phyloP scores from a whole-genome alignment of 768 basidiomycete species.

The Trametes sanguinea region DNA sequence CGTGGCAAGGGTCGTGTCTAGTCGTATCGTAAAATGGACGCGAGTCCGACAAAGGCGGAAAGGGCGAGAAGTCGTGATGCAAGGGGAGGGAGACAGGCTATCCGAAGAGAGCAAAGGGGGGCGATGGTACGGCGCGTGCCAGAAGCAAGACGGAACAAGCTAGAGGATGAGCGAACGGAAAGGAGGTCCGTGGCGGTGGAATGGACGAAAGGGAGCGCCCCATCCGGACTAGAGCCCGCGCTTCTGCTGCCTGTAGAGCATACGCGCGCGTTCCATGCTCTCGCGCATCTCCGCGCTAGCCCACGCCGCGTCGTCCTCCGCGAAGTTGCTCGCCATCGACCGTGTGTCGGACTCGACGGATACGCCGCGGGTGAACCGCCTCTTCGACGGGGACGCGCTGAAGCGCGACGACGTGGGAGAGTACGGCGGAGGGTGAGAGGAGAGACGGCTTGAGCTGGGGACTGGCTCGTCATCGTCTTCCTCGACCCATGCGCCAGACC shows the following conservation, averaged over 20 bases:
- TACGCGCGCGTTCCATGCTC: constrained; percentile 70
- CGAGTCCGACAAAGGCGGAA: too few species aligned
- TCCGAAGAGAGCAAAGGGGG: neutral
- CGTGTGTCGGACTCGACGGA: constrained; percentile 40
- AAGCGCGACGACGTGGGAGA: constrained; percentile 31
- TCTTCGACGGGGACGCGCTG: constrained; percentile 38
- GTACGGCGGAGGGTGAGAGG: constrained; percentile 27
- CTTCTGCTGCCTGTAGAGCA: constrained; percentile 31
- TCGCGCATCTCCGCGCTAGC: constrained; percentile 68
- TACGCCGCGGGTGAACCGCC: constrained; percentile 38
- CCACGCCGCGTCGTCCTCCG: constrained; percentile 54
- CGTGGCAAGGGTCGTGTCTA: constrained; percentile 17
- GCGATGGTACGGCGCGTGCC: neutral
- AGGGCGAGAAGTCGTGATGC: neutral
- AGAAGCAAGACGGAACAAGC: neutral
- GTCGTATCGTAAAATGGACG: constrained; percentile 10
- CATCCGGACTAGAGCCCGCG: constrained; percentile 9
- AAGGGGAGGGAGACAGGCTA: neutral
- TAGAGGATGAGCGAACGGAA: neutral
- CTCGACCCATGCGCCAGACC: constrained; percentile 74
- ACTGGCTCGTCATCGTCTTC: constrained; percentile 41
- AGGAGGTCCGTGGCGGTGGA: neutral
- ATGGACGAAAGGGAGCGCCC: neutral
- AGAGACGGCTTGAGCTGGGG: constrained; percentile 27
- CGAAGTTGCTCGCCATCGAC: constrained; percentile 20